Conservation (phyloP, 1,284 basidiomycete genomes). For the Marasmius oreades region DNA sequence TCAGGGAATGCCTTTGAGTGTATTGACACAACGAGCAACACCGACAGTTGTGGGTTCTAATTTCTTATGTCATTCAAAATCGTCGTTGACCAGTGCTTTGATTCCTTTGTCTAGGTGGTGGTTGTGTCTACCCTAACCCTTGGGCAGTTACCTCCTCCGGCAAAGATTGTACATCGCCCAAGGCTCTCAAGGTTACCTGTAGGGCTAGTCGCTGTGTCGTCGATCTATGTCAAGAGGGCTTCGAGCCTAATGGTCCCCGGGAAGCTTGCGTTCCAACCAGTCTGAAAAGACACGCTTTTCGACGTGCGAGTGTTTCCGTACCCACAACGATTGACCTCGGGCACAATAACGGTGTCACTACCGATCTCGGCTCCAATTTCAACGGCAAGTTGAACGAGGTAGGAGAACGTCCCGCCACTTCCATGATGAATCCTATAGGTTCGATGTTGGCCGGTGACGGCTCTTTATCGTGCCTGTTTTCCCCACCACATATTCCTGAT, state of each 20-base stretch:
- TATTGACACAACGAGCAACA: constrained; percentile 10
- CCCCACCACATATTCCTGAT: neutral
- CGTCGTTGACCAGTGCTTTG: neutral
- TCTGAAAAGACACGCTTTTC: neutral
- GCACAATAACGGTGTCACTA: no score
- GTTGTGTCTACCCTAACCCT: constrained; percentile 16
- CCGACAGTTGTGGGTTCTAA: constrained; percentile 18
- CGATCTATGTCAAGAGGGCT: constrained; percentile 9
- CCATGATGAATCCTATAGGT: neutral
- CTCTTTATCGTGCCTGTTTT: neutral
- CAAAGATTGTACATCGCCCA: constrained; percentile 15
- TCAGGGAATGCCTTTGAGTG: constrained; percentile 16
- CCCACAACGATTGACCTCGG: no score
- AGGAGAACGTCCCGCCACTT: neutral
- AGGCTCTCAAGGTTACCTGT: constrained; percentile 13
- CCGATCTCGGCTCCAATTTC: no score
- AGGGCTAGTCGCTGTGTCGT: constrained; percentile 15
- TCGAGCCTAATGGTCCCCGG: neutral
- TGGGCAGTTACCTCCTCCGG: constrained; percentile 7
- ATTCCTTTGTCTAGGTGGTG: constrained; percentile 15
- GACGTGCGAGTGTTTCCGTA: neutral
- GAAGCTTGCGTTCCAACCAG: constrained; percentile 6
- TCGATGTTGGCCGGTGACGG: neutral
- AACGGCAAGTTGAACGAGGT: neutral
- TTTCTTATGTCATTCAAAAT: neutral